These are phyloP conservation scores for Xerocomus nothofagi DNA, from an alignment of 1,284 basidiomycete genomes.

Conservation along the genomic window DNA sequence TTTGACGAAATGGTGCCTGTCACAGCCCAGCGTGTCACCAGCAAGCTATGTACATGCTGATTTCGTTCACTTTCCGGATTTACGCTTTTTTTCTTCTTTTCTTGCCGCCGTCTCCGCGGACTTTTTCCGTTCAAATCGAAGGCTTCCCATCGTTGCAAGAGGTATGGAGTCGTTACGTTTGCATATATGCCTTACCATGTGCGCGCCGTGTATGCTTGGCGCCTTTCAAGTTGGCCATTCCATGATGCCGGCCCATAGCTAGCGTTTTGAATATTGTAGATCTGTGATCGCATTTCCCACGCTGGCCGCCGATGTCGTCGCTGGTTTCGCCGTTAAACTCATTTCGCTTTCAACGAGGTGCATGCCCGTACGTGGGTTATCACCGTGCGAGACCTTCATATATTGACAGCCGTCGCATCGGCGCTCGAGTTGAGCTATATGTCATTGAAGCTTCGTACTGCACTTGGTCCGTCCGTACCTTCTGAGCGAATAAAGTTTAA, in stretches of 20 bases:
- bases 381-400: background rate
- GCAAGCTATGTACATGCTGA: background rate
- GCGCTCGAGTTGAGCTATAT: background rate
- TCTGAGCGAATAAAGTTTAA: no score
- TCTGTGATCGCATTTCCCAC: constrained; percentile 5
- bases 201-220: background rate
- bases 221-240: background rate
- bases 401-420: no score
- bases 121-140: background rate
- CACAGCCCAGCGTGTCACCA: constrained; percentile 16
- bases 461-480: no score
- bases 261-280: constrained; percentile 1
- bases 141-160: constrained; percentile 10
- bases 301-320: background rate
- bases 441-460: no score
- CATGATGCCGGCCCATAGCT: constrained; percentile 1
- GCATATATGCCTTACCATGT: background rate
- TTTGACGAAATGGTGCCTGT: constrained; percentile 24
- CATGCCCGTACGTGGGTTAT: background rate
- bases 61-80: constrained; percentile 5
- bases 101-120: constrained; percentile 11
- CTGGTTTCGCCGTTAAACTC: background rate
- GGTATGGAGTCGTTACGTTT: constrained; percentile 18
- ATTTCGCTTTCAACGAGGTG: background rate
- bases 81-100: background rate